These are phyloP conservation scores for Simplicillium sp. DNA, from an alignment of 2,329 filamentous ascomycete genomes.

Conservation along the genomic window DNA sequence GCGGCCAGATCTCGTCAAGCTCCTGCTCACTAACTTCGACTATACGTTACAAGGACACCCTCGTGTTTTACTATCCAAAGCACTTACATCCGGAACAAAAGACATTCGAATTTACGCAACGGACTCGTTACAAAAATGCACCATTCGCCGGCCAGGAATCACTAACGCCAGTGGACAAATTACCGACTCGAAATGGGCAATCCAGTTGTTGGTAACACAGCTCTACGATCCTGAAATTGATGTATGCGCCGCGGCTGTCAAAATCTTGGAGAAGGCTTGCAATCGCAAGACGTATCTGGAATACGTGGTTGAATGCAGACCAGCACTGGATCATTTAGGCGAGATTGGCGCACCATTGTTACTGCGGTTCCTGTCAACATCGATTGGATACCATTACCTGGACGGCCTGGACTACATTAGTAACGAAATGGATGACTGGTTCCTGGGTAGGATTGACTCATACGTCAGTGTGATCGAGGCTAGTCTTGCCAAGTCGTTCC, in stretches of 20 bases:
- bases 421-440: slow-evolving; percentile 99
- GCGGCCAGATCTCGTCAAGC: slow-evolving; percentile 82
- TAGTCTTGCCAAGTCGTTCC: slow-evolving; percentile 79
- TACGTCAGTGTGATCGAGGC: slow-evolving; percentile 93
- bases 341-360: slow-evolving; percentile 93
- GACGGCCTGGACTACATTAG: slow-evolving; percentile 97
- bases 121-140: slow-evolving; percentile 78
- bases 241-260: slow-evolving; percentile 91
- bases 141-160: slow-evolving; percentile 38
- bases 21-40: slow-evolving; percentile 84
- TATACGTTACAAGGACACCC: slow-evolving; percentile 84
- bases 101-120: slow-evolving; percentile 87
- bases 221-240: slow-evolving; percentile 96
- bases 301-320: slow-evolving; percentile 92
- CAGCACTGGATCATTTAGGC: slow-evolving; percentile 86
- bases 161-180: slow-evolving; percentile 26
- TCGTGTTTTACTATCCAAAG: slow-evolving; percentile 85
- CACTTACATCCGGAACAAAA: slow-evolving; percentile 83
- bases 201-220: slow-evolving; percentile 93
- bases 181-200: slow-evolving; percentile 85
- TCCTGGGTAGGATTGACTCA: slow-evolving; percentile 89
- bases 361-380: slow-evolving; percentile 87
- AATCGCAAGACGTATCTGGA: slow-evolving; percentile 86
- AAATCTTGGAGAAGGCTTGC: slow-evolving; percentile 94
- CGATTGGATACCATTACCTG: slow-evolving; percentile 94